Conservation (phyloP, 441 rosid genomes). For the Pelargonium myrrhifolium region DNA sequence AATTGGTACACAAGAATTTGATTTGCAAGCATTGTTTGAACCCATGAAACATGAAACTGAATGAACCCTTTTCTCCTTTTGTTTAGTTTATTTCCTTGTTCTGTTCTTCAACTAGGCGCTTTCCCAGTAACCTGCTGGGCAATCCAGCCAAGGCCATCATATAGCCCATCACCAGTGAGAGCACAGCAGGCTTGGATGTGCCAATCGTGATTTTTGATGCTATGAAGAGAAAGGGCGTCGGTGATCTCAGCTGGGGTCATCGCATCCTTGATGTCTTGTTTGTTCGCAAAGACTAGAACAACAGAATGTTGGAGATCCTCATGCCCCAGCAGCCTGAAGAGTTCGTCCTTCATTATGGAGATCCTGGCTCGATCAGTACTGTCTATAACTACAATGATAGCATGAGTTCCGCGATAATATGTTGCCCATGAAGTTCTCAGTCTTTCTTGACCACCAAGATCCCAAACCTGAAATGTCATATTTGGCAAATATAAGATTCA, state of each 20-base stretch:
- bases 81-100: not conserved
- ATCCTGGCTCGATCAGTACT: slow-evolving; percentile 43
- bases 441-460: slow-evolving; percentile 91
- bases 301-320: not conserved
- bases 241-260: slow-evolving; percentile 95
- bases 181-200: slow-evolving; percentile 95
- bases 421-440: slow-evolving; percentile 93
- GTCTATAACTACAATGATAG: slow-evolving; percentile 79
- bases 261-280: slow-evolving; percentile 91
- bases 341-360: not conserved
- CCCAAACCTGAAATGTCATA: slow-evolving; percentile 61
- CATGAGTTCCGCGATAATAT: slow-evolving; percentile 90
- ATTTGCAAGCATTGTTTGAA: slow-evolving; percentile 9
- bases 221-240: slow-evolving; percentile 81
- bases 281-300: slow-evolving; percentile 82
- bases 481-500: not conserved
- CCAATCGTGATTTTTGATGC: slow-evolving; percentile 96
- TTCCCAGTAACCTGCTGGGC: slow-evolving; percentile 46
- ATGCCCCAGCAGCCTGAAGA: not conserved
- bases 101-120: slow-evolving; percentile 44
- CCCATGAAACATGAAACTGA: slow-evolving; percentile 13
- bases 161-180: slow-evolving; percentile 42
- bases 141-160: slow-evolving; percentile 2
- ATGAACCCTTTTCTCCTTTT: not conserved
- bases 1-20: slow-evolving; percentile 17